A percentile compares a stretch with the other conserved stretches of the same genome.
Conservation (phyloP, 1,284 basidiomycete genomes). For the Ceratobasidium sp. region DNA sequence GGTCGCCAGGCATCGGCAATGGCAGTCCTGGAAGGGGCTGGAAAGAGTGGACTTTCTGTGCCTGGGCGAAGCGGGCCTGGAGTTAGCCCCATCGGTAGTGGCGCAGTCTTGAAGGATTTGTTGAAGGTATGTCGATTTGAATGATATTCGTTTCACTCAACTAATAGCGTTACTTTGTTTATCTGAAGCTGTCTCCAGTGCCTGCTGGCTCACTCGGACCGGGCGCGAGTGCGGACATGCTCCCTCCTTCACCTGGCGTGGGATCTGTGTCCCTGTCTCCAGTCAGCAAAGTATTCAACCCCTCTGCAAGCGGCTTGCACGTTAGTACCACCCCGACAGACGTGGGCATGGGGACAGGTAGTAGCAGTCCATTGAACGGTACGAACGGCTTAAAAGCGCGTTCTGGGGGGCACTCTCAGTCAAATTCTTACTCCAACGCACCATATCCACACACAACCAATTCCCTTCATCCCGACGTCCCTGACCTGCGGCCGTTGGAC, state of each 20-base stretch:
- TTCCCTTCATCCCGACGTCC: conserved; percentile 49
- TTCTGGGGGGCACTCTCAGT: conserved; percentile 42
- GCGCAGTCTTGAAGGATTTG: conserved; percentile 70
- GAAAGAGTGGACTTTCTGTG: conserved; percentile 31
- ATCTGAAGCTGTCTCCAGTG: conserved; percentile 46
- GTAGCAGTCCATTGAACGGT: conserved; percentile 54
- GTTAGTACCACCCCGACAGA: conserved; percentile 47
- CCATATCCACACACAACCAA: conserved; percentile 17
- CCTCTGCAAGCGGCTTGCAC: conserved; percentile 38
- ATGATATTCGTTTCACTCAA: neutral
- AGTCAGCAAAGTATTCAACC: conserved; percentile 51
- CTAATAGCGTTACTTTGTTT: neutral
- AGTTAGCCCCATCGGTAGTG: conserved; percentile 60
- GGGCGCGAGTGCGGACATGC: conserved; percentile 59
- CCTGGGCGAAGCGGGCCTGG: conserved; percentile 57
- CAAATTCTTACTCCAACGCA: conserved; percentile 33
- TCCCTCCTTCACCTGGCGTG: conserved; percentile 66
- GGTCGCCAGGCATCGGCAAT: conserved; percentile 46
- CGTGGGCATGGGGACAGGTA: conserved; percentile 51
- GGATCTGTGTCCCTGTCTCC: conserved; percentile 54
- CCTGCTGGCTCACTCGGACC: conserved; percentile 35
- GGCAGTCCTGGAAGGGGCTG: conserved; percentile 43
- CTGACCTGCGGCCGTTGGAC: conserved; percentile 76
- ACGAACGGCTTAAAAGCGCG: conserved; percentile 27
- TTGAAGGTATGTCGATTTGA: conserved; percentile 67